A percentile compares a stretch with the other conserved stretches of the same genome.
These are phyloP conservation scores for Hawksworthiomyces lignivorus DNA, from an alignment of 2,329 filamentous ascomycete species.

Conservation along the genomic window DNA sequence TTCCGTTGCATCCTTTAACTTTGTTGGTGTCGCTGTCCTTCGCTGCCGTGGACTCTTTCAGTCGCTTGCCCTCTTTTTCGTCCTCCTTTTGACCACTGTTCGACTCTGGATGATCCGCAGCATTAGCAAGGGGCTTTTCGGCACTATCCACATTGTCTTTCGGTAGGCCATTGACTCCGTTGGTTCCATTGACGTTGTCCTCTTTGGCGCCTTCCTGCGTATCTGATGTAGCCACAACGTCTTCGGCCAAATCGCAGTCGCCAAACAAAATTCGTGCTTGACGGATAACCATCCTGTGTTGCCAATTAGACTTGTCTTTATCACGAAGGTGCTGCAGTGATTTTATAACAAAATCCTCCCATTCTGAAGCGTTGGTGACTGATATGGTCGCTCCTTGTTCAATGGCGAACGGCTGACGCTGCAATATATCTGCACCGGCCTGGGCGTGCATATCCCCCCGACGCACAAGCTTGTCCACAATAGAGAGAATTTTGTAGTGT, in stretches of 20 bases:
- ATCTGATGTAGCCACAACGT: neutral
- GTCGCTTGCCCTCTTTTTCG: too few relatives aligned
- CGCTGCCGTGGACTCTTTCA: too few relatives aligned
- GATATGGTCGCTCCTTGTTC: constrained; percentile 39
- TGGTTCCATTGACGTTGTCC: neutral
- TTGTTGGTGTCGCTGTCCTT: too few relatives aligned
- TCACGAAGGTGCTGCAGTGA: constrained; percentile 46
- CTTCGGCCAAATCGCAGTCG: constrained; percentile 15
- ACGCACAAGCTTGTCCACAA: constrained; percentile 73
- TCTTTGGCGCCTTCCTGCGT: neutral
- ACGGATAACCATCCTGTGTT: constrained; percentile 81
- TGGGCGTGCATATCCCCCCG: constrained; percentile 39
- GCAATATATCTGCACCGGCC: constrained; percentile 44
- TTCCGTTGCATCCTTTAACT: too few relatives aligned
- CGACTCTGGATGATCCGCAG: neutral
- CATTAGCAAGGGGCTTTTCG: constrained; percentile 16
- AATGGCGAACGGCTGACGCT: constrained; percentile 47
- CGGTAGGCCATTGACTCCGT: constrained; percentile 1
- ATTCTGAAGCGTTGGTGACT: constrained; percentile 54
- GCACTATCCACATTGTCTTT: neutral
- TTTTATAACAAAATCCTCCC: constrained; percentile 48
- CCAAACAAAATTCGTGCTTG: constrained; percentile 50
- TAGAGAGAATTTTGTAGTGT: constrained; percentile 81
- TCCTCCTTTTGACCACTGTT: too few relatives aligned
- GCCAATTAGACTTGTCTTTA: constrained; percentile 91